phyloP scores from a whole-genome alignment of 768 basidiomycete species.

The Psilocybe cyanescens region DNA sequence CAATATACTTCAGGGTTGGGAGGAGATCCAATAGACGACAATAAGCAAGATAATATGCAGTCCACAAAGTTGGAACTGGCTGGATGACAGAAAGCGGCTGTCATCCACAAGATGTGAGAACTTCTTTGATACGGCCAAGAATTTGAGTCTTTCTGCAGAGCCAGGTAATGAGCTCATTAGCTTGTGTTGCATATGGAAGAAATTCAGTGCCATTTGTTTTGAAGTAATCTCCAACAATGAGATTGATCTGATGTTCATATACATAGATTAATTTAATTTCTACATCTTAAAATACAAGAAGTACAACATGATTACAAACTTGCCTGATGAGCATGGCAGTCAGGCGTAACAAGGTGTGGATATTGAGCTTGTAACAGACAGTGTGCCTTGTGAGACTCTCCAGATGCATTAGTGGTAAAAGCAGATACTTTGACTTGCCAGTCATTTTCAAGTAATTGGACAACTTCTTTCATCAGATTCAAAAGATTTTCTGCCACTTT shows the following conservation, averaged over 20 bases:
- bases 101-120: conserved; percentile 14
- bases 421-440: conserved; percentile 28
- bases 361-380: conserved; percentile 18
- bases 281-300: neutral
- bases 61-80: conserved; percentile 39
- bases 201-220: conserved; percentile 23
- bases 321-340: conserved; percentile 45
- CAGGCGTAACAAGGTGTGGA: conserved; percentile 31
- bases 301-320: conserved; percentile 22
- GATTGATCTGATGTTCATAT: conserved; percentile 33
- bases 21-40: conserved; percentile 26
- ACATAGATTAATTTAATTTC: conserved; percentile 1
- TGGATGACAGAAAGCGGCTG: conserved; percentile 29
- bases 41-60: conserved; percentile 33
- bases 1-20: conserved; percentile 10
- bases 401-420: conserved; percentile 40
- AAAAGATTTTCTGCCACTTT: conserved; percentile 36
- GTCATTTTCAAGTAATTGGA: conserved; percentile 27
- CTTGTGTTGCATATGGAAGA: conserved; percentile 24
- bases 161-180: conserved; percentile 43
- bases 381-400: conserved; percentile 33
- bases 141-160: conserved; percentile 36
- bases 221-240: conserved; percentile 44
- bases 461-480: conserved; percentile 13
- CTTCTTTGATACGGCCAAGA: conserved; percentile 31